A percentile compares a stretch with the other conserved stretches of the same genome.
These are phyloP conservation scores for Colletotrichum shisoi DNA, from an alignment of 2,329 filamentous ascomycete species.

Conservation along the genomic window DNA sequence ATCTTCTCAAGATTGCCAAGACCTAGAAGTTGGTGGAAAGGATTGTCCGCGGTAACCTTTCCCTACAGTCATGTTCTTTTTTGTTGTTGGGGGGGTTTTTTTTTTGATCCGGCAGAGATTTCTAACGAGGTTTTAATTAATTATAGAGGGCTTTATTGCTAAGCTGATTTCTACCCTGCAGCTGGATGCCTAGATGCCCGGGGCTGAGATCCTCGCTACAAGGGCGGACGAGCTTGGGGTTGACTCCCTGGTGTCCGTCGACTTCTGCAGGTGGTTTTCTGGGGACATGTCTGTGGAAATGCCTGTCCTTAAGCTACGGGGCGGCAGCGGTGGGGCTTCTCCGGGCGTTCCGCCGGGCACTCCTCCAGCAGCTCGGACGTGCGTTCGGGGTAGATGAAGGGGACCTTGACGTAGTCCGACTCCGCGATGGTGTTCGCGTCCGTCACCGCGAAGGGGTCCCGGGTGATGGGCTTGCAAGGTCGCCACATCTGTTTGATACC, in stretches of 20 bases:
- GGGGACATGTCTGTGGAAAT: slow-evolving; percentile 8
- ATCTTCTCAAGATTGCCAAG: not conserved
- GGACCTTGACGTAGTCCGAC: slow-evolving; percentile 11
- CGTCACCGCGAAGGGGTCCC: slow-evolving; percentile 1
- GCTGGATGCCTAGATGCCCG: not conserved
- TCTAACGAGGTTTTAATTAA: not conserved
- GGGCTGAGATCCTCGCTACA: slow-evolving; percentile 3
- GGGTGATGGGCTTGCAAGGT: slow-evolving; percentile 9
- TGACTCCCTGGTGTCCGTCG: slow-evolving; percentile 9
- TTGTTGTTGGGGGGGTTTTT: too few species aligned
- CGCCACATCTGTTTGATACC: not conserved
- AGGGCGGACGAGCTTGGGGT: slow-evolving; percentile 10
- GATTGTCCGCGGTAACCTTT: slow-evolving; percentile 2
- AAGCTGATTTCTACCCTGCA: slow-evolving; percentile 5
- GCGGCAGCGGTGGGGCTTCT: not conserved
- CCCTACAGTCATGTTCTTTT: too few species aligned
- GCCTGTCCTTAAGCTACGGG: slow-evolving; percentile 7
- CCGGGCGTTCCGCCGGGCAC: slow-evolving; percentile 1
- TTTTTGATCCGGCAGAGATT: too few species aligned
- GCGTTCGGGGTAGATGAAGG: slow-evolving; percentile 1
- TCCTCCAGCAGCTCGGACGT: slow-evolving; percentile 3
- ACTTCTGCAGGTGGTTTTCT: slow-evolving; percentile 1
- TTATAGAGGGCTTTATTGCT: not conserved
- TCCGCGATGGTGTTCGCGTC: slow-evolving; percentile 3
- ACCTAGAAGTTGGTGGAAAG: not conserved